Evolutionary conservation across 2,329 filamentous ascomycete genomes (phyloP), one percentile per base, ranked within the genome.

Genomic region (Calonectria multiphialidica): DNA sequence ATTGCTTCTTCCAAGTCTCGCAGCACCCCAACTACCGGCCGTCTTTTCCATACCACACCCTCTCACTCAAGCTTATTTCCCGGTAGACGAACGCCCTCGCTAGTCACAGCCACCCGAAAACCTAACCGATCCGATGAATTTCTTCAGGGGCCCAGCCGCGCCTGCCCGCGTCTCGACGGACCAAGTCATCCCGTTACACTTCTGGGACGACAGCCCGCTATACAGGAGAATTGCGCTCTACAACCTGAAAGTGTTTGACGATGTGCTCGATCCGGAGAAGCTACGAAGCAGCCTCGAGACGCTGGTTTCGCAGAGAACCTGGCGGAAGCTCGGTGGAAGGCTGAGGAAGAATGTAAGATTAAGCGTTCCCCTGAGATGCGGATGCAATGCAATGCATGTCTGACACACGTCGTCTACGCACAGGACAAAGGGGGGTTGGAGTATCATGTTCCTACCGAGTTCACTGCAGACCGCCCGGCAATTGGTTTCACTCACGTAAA

Each of bases 161-260:
- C 70, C 70, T 21, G 42, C 49, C 15, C 59, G 44, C 28, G 25
- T 72, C 6, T 25, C 66, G 25, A 62, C 66, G 28, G 70, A 72
- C 35, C 50, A 55, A 28, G 35, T 70, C 6, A 70, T 72, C 13
- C 66, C 66, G 1, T 18, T 72, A 4, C 66, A 72, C 37, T 66
- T 72, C 37, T 72, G 67, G 67, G 63, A 71, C 44, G 69, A 73
- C 16, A 73, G 61, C 15, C 72, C 69, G 2, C 15, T 72, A 5
- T 68, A 72, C 61, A 50, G 65, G 47, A 47, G 72, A 15, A 72
- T 72, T 28, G 65, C 59, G 2, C n/a, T 73, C 6, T 72, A 72
- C 57, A 72, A 72, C 21, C 42, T 66, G 3, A 72, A 66, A 18
- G 72, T 72, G 13, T 72, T 73, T 44, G 64, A 72, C 30, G 69